These are phyloP conservation scores for Neopestalotiopsis sp. DNA, from an alignment of 2,329 filamentous ascomycete genomes.

Conservation along the genomic window DNA sequence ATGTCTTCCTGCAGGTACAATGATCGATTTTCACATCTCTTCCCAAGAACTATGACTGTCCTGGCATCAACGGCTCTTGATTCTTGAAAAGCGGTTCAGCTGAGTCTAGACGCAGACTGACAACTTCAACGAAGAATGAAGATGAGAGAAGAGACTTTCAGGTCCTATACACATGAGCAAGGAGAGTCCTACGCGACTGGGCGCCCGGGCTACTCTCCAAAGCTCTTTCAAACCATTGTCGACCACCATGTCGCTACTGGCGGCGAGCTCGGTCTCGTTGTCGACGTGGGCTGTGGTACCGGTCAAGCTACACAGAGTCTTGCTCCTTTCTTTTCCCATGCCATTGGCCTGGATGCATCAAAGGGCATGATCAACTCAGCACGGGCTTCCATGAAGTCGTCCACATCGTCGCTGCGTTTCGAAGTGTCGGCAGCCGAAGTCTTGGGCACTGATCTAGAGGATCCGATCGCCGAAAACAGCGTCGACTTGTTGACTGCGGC, in stretches of 20 bases:
- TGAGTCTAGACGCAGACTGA: too few species aligned
- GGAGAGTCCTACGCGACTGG: slow-evolving; percentile 47
- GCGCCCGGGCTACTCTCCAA: slow-evolving; percentile 47
- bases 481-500: slow-evolving; percentile 57
- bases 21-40: too few species aligned
- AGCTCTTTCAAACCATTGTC: slow-evolving; percentile 52
- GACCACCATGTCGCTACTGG: slow-evolving; percentile 51
- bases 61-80: too few species aligned
- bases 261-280: slow-evolving; percentile 45
- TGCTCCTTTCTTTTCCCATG: slow-evolving; percentile 48
- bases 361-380: slow-evolving; percentile 58
- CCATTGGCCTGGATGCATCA: slow-evolving; percentile 56
- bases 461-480: slow-evolving; percentile 34
- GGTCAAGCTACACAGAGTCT: slow-evolving; percentile 53
- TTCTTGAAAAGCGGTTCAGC: too few species aligned
- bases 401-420: slow-evolving; percentile 42
- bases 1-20: too few species aligned
- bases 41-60: too few species aligned
- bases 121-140: too few species aligned
- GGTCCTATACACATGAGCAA: slow-evolving; percentile 47
- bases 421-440: slow-evolving; percentile 49
- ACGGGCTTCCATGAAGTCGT: slow-evolving; percentile 36
- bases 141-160: slow-evolving; percentile 48
- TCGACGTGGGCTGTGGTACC: slow-evolving; percentile 64
- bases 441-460: slow-evolving; percentile 36